Evolutionary conservation across 768 basidiomycete genomes (phyloP).

Genomic region (Trametes cubensis): DNA sequence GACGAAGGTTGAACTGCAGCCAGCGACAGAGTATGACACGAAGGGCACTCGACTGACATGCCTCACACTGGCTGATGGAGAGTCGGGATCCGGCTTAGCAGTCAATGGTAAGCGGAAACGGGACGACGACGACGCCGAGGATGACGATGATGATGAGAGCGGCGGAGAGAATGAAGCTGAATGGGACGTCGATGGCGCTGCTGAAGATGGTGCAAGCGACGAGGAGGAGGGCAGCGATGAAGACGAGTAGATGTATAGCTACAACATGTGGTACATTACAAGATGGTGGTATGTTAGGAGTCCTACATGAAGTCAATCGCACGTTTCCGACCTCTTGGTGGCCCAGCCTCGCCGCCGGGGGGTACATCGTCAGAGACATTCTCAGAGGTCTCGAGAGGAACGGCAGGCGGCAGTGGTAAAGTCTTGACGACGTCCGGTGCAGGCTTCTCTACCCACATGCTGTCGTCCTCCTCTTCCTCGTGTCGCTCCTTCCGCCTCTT

Average conservation of each 20-base stretch:
- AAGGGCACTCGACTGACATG: constrained; percentile 88
- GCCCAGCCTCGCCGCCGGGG: constrained; percentile 5
- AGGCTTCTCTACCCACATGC: constrained; percentile 73
- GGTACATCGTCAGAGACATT: not conserved
- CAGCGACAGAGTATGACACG: constrained; percentile 75
- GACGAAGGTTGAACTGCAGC: constrained; percentile 44
- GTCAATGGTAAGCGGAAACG: constrained; percentile 43
- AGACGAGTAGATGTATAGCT: constrained; percentile 30
- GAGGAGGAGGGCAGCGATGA: constrained; percentile 36
- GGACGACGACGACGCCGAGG: constrained; percentile 28
- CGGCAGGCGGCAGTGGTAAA: constrained; percentile 31
- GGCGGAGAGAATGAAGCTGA: constrained; percentile 38
- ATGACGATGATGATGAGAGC: constrained; percentile 39
- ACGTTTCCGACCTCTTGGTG: constrained; percentile 28
- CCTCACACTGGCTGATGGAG: constrained; percentile 57
- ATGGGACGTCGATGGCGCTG: constrained; percentile 34
- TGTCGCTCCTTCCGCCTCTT: constrained; percentile 46
- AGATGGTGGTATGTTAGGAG: constrained; percentile 7
- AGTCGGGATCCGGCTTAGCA: constrained; percentile 26
- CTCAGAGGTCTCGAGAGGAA: not conserved
- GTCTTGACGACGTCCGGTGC: constrained; percentile 51
- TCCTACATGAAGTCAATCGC: constrained; percentile 31
- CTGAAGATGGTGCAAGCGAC: constrained; percentile 7
- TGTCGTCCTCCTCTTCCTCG: constrained; percentile 50
- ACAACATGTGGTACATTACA: constrained; percentile 17